Evolutionary conservation across 23 red algal genomes (phyloP).

Genomic region (Gracilariopsis chorda): DNA sequence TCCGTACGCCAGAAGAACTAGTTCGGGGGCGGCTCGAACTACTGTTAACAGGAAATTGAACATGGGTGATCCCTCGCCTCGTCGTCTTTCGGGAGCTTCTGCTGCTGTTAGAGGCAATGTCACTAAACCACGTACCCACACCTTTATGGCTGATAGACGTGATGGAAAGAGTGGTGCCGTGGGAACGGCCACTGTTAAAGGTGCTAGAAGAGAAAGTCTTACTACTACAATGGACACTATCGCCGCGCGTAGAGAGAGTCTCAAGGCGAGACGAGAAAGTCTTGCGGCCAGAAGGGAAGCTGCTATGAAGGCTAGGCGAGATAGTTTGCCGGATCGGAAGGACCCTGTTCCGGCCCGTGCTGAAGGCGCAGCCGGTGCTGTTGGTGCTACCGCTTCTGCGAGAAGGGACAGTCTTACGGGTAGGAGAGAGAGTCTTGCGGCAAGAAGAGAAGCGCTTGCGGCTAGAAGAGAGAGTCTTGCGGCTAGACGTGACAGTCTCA

Average conservation of each 20-base stretch:
- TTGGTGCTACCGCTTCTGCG: not conserved
- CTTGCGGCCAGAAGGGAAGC: too few relatives aligned
- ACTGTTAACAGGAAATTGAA: not conserved
- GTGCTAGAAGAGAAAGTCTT: not conserved
- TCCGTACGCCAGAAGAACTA: slow-evolving; percentile 21
- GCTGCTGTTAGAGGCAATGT: not conserved
- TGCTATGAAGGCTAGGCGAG: not conserved
- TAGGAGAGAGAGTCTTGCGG: not conserved
- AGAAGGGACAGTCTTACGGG: not conserved
- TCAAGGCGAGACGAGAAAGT: slow-evolving; percentile 10
- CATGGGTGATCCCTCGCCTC: not conserved
- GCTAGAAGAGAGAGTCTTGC: not conserved
- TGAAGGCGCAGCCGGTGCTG: not conserved
- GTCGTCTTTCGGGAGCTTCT: not conserved
- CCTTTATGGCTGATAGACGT: not conserved
- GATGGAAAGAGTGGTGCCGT: not conserved
- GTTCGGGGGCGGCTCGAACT: not conserved
- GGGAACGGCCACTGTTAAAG: too few relatives aligned
- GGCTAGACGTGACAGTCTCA: not conserved
- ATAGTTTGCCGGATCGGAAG: not conserved
- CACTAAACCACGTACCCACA: not conserved
- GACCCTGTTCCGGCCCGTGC: not conserved
- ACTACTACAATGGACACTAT: not conserved
- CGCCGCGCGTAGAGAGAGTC: not conserved
- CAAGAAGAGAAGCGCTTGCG: not conserved